phyloP scores from a whole-genome alignment of 176 grass and related monocot genomes.

The Avena insularis region DNA sequence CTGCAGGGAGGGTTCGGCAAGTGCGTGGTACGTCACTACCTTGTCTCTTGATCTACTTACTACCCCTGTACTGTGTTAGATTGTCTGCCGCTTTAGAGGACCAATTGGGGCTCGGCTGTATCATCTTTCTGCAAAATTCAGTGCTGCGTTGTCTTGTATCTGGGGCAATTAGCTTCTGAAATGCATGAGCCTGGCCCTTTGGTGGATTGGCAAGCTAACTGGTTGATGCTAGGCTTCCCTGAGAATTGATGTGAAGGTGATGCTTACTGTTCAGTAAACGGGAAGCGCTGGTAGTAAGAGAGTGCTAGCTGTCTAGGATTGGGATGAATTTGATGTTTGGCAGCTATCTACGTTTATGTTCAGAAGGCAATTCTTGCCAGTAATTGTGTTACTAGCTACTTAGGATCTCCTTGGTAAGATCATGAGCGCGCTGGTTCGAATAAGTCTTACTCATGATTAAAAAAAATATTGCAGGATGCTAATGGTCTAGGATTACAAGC shows the following conservation, averaged over 20 bases:
- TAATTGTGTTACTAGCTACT: constrained; percentile 1
- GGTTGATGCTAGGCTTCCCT: background rate
- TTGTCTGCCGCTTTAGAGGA: background rate
- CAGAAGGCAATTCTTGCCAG: background rate
- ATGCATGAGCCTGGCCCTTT: background rate
- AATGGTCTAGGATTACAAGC: constrained; percentile 88
- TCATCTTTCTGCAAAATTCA: constrained; percentile 3
- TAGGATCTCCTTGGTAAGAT: constrained; percentile 8
- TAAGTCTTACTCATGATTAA: background rate
- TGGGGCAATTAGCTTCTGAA: background rate
- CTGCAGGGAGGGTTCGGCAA: constrained; percentile 73
- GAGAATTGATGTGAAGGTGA: constrained; percentile 20
- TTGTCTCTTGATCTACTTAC: background rate
- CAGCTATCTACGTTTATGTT: background rate
- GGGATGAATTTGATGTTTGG: background rate
- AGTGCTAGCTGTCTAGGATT: background rate
- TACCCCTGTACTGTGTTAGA: background rate
- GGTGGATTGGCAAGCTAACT: background rate
- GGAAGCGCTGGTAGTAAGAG: background rate
- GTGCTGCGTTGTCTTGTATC: background rate
- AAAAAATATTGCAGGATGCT: constrained; percentile 58
- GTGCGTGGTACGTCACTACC: constrained; percentile 72
- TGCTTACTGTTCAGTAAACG: background rate
- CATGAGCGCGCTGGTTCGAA: background rate
- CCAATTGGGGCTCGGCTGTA: background rate